Percentiles rank a stretch among this genome's conserved stretches.
Conservation (phyloP, 2,329 filamentous ascomycete species). For the Aureobasidium sp. region DNA sequence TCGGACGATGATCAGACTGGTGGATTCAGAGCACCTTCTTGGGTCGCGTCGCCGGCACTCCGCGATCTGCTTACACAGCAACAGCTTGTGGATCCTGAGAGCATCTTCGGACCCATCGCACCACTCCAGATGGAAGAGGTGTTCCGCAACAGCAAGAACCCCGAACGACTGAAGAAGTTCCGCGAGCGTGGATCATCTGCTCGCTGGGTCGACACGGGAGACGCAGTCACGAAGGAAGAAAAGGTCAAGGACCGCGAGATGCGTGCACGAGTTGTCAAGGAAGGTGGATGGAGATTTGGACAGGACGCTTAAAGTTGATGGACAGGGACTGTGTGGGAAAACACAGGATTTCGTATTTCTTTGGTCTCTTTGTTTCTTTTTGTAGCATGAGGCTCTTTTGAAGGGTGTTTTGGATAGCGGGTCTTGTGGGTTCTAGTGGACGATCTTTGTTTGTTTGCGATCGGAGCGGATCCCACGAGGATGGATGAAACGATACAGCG, state of each 20-base stretch:
- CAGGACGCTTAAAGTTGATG: constrained; percentile 6
- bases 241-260: constrained; percentile 71
- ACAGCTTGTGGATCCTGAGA: constrained; percentile 74
- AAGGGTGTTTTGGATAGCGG: constrained; percentile 4
- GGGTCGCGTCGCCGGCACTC: constrained; percentile 84
- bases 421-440: neutral
- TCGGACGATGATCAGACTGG: constrained; percentile 42
- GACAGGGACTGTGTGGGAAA: neutral
- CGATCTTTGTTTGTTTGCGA: constrained; percentile 12
- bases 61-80: constrained; percentile 68
- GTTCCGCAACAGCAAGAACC: constrained; percentile 70
- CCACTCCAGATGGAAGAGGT: constrained; percentile 94
- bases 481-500: constrained; percentile 1
- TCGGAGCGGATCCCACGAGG: neutral
- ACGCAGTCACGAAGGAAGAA: constrained; percentile 80
- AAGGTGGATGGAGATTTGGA: constrained; percentile 74
- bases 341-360: constrained; percentile 8
- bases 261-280: constrained; percentile 67
- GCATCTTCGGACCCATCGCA: constrained; percentile 80
- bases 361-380: neutral
- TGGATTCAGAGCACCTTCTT: constrained; percentile 61
- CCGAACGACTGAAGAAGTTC: constrained; percentile 74
- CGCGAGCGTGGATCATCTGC: constrained; percentile 86
- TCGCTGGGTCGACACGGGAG: constrained; percentile 70
- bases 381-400: neutral